Percentiles rank a stretch among this genome's conserved stretches.
These are phyloP conservation scores for Madurella mycetomatis DNA, from an alignment of 2,329 filamentous ascomycete species.

Conservation along the genomic window DNA sequence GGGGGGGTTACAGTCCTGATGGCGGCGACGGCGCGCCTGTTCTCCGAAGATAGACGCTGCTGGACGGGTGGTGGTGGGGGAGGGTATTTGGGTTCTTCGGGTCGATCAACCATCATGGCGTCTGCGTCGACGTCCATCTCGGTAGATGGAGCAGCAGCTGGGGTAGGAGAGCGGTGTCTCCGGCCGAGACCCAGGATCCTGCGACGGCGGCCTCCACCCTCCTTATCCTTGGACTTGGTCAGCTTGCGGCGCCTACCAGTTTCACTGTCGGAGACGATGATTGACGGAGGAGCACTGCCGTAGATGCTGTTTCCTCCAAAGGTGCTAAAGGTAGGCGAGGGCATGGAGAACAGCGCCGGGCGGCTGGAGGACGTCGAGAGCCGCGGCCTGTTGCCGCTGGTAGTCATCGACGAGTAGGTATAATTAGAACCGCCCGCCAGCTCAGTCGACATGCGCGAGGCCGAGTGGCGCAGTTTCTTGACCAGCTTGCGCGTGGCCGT, in stretches of 20 bases:
- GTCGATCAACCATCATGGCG: slow-evolving; percentile 20
- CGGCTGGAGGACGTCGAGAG: slow-evolving; percentile 16
- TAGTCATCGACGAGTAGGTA: slow-evolving; percentile 2
- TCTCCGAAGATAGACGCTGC: not conserved
- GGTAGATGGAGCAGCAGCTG: not conserved
- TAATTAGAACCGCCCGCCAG: slow-evolving; percentile 17
- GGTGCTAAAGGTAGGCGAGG: slow-evolving; percentile 3
- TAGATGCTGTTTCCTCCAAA: not conserved
- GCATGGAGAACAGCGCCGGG: slow-evolving; percentile 3
- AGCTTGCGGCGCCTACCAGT: slow-evolving; percentile 20
- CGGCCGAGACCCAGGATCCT: slow-evolving; percentile 10
- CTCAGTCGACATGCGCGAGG: slow-evolving; percentile 41
- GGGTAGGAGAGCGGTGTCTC: not conserved
- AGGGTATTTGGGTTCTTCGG: not conserved
- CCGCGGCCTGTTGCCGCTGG: not conserved
- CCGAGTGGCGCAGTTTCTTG: slow-evolving; percentile 52
- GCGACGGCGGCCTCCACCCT: not conserved
- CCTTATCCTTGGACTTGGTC: slow-evolving; percentile 11
- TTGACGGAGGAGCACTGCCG: not conserved
- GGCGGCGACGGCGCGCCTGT: not conserved
- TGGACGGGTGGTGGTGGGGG: not conserved
- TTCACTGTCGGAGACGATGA: slow-evolving; percentile 19
- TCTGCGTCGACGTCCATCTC: slow-evolving; percentile 9
- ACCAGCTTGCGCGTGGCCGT: slow-evolving; percentile 35
- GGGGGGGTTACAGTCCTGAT: slow-evolving; percentile 5